Evolutionary conservation across 768 basidiomycete species (phyloP).

Genomic region (Hygrophoropsis aurantiaca): DNA sequence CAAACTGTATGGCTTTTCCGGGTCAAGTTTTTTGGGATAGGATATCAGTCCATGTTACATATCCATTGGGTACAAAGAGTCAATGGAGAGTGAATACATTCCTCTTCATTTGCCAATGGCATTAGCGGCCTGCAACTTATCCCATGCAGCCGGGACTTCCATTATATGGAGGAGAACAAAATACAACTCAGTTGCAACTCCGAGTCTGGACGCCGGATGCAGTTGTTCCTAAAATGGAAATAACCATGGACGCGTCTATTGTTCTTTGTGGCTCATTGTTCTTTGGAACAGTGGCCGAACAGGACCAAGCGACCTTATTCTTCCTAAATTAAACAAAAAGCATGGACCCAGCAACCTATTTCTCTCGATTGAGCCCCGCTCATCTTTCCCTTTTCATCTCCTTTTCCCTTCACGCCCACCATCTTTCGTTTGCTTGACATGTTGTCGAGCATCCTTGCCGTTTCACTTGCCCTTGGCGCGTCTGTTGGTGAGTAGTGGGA

Average conservation of each 20-base stretch:
- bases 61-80: too few relatives aligned
- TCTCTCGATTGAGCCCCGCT: constrained; percentile 20
- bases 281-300: constrained; percentile 8
- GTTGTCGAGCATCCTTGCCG: constrained; percentile 38
- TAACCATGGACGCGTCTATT: constrained; percentile 20
- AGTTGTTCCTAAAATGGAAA: constrained; percentile 8
- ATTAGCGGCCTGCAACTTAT: too few relatives aligned
- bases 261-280: constrained; percentile 23
- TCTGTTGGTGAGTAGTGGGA: constrained; percentile 43
- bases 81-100: too few relatives aligned
- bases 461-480: constrained; percentile 36
- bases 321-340: constrained; percentile 25
- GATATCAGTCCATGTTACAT: too few relatives aligned
- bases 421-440: constrained; percentile 30
- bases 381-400: constrained; percentile 14
- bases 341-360: constrained; percentile 13
- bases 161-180: too few relatives aligned
- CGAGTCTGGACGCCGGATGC: background rate
- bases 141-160: too few relatives aligned
- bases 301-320: constrained; percentile 24
- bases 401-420: constrained; percentile 16
- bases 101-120: too few relatives aligned
- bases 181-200: too few relatives aligned
- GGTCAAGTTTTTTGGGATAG: too few relatives aligned
- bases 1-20: too few relatives aligned